Evolutionary conservation across 805 yeast species (phyloP), one percentile per base, ranked within the genome.

Genomic region (Schizosaccharomyces osmophilus): DNA sequence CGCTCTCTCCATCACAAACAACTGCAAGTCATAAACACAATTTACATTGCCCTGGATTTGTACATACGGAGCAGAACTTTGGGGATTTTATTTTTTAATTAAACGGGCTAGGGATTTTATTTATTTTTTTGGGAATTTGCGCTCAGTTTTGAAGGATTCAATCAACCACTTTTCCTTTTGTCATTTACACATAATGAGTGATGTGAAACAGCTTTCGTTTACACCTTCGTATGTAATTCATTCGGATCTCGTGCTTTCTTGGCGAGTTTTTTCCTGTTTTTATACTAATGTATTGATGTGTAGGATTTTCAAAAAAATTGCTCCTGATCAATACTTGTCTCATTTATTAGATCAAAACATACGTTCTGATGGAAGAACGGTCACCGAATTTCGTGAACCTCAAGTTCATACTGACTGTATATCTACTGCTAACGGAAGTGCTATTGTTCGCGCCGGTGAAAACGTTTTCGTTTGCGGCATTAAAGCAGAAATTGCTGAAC

Each of bases 401-500:
- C 26, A 19, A 57, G 26, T 41, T 19, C 31, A 57, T 32, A 26
- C 42, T 36, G 24, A 41, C n/a, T 57, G 48, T 19, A 36, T 57
- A 11, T 36, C 48, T 41, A 57, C 43, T n/a, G 60, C 60, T 29
- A 22, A 36, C 45, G 60, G 60, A 15, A 36, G 48, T 36, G 41
- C 43, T 36, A 41, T 57, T 26, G 45, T 57, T 36, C 43, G 60
- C 4, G 48, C 48, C 13, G 60, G 60, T 22, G 48, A 57, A 22
- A 57, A 22, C 17, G 48, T 41, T 26, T 36, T 57, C 29, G 60
- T 57, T 39, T 57, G 60, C 31, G 60, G 60, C 13, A 32, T 57
- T 13, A 57, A 57, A 36, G 60, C 48, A 36, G 60, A 57, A 41
- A 57, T 57, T 57, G 60, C 60, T 24, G 60, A 57, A 31, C 60